phyloP scores from a whole-genome alignment of 2,329 filamentous ascomycete genomes.

The Hysterium pulicare region DNA sequence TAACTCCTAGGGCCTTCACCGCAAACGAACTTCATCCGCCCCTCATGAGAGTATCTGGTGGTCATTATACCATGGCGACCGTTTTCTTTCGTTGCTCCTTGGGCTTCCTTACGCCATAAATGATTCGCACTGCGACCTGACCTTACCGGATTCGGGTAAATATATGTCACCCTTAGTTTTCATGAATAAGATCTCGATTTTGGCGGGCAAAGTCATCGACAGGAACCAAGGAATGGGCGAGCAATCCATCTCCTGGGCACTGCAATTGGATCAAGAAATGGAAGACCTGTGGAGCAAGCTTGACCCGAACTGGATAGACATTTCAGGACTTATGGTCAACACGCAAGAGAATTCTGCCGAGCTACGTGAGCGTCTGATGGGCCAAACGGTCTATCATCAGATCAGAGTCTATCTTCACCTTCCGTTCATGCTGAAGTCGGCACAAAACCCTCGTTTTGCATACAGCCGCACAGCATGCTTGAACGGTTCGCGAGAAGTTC shows the following conservation, averaged over 20 bases:
- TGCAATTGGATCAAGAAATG: constrained; percentile 44
- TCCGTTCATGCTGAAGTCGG: constrained; percentile 43
- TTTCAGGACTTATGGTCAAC: constrained; percentile 24
- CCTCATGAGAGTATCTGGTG: constrained; percentile 40
- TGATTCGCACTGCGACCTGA: constrained; percentile 38
- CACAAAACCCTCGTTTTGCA: constrained; percentile 35
- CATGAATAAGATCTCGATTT: constrained; percentile 34
- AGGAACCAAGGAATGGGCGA: constrained; percentile 37
- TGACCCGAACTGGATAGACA: constrained; percentile 39
- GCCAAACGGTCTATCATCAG: constrained; percentile 45
- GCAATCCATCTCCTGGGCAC: constrained; percentile 35
- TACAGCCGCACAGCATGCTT: constrained; percentile 40
- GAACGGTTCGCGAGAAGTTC: constrained; percentile 39
- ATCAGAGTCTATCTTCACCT: constrained; percentile 45
- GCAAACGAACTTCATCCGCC: constrained; percentile 31
- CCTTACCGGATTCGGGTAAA: constrained; percentile 22
- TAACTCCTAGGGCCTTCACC: constrained; percentile 34
- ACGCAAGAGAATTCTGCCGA: constrained; percentile 32
- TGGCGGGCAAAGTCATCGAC: constrained; percentile 44
- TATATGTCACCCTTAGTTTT: constrained; percentile 30
- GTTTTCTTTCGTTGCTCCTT: constrained; percentile 52
- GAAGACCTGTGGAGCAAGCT: constrained; percentile 37
- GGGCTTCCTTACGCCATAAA: constrained; percentile 49
- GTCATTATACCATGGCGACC: constrained; percentile 44
- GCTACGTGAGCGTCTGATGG: constrained; percentile 37